A percentile compares a stretch with the other conserved stretches of the same genome.
These are phyloP conservation scores for Suillus luteus DNA, from an alignment of 768 basidiomycete species.

Conservation along the genomic window DNA sequence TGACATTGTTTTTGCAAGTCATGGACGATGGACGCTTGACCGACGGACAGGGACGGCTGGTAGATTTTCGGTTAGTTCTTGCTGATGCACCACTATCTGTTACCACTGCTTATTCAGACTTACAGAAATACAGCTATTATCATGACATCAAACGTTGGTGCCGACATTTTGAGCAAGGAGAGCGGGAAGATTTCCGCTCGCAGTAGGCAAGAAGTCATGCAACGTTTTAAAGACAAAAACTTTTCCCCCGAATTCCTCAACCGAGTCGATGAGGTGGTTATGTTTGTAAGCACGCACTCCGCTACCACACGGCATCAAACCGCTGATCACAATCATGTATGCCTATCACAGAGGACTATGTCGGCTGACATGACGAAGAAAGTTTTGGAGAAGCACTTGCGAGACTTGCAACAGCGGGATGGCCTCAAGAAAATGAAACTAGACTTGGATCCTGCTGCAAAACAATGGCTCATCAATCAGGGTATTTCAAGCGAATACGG, in stretches of 20 bases:
- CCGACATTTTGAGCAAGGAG: constrained; percentile 56
- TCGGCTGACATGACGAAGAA: constrained; percentile 38
- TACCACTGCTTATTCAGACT: constrained; percentile 6
- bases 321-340: constrained; percentile 21
- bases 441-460: constrained; percentile 39
- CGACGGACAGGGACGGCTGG: constrained; percentile 34
- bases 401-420: constrained; percentile 45
- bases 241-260: constrained; percentile 91
- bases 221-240: constrained; percentile 65
- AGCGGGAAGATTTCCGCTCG: constrained; percentile 41
- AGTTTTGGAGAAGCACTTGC: constrained; percentile 47
- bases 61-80: constrained; percentile 12
- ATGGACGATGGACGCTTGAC: constrained; percentile 48
- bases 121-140: constrained; percentile 81
- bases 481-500: constrained; percentile 43
- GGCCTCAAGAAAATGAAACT: constrained; percentile 42
- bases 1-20: constrained; percentile 49
- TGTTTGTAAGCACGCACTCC: constrained; percentile 41
- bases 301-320: constrained; percentile 28
- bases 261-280: constrained; percentile 78
- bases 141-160: constrained; percentile 87
- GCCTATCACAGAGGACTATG: constrained; percentile 37
- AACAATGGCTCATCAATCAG: constrained; percentile 30
- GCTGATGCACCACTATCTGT: not conserved
- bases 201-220: constrained; percentile 65